Base-by-base conservation (phyloP, 2,329 filamentous ascomycete species). In the Arthrobotrys pseudoclavata region DNA sequence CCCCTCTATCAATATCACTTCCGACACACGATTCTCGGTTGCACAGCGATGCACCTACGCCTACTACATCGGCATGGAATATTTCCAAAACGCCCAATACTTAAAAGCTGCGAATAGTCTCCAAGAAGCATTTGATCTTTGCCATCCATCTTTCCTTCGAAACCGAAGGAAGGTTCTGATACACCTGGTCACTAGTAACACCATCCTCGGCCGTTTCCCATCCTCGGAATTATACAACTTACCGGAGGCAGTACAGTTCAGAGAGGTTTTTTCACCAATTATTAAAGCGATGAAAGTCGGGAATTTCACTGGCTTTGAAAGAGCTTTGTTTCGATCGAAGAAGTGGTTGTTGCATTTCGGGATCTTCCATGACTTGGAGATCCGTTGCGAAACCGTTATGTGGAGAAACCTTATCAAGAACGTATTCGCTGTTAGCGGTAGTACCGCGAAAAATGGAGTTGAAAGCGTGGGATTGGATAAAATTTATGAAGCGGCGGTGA, bases 1-100 rank as follows among this genome's bases (percentile, higher is more conserved):
- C 22, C 67, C 67, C 47, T 57, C 66, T 9, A 66, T 77, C 61
- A 63, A 62, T 20, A 71, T 77, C 74, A 66, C 67, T 52, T 61
- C 74, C 34, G 74, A 77, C 48, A 70, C 74, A 22, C 74, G 67
- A 47, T 77, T 77, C 53, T 77, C 74, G 40, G 61, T 50, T n/a
- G 74, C 74, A 22, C 67, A 77, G 26, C 74, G 74, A 18, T 77
- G 74, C 67, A 77, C 74, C 22, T 77, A 77, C 31, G 74, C 74
- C 61, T 77, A 77, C 52, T 77, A 64, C 40, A 77, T 47, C 42
- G 74, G 74, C 48, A 77, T 77, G 45, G 74, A 77, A 60, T 34
- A 52, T n/a, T 77, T 77, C n/a, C 74, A 77, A 55, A 77, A 71
- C 26, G 74, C 74, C 24, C 67, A 77, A 34, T 77, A 37, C 45